A percentile compares a stretch with the other conserved stretches of the same genome.
These are phyloP conservation scores for Nicotiana benthamiana DNA, from an alignment of 257 asterid species.

Conservation along the genomic window DNA sequence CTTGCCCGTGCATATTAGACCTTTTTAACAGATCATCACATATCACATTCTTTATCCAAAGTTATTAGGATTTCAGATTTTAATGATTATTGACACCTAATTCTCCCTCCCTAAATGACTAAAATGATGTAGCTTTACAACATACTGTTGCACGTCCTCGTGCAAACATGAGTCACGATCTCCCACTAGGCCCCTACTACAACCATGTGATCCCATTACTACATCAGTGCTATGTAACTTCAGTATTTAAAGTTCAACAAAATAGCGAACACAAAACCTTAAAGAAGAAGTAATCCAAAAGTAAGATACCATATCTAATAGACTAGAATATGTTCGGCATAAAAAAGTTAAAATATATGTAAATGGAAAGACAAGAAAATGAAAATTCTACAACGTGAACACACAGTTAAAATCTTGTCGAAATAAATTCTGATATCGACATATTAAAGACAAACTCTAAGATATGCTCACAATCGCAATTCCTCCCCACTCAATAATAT, in stretches of 20 bases:
- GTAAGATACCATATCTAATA: no score
- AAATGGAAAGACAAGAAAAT: no score
- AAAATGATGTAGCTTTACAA: not conserved
- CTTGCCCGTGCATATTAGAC: no score
- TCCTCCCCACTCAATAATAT: not conserved
- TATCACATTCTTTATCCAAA: not conserved
- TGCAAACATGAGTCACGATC: not conserved
- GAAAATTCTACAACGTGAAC: not conserved
- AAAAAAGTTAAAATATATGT: no score
- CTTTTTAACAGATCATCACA: not conserved
- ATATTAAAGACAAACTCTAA: not conserved
- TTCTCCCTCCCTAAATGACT: not conserved
- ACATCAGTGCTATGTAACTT: not conserved
- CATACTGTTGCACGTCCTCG: not conserved
- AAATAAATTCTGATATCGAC: not conserved
- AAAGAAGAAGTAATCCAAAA: not conserved
- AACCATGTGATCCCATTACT: constrained; percentile 1
- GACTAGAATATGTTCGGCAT: no score
- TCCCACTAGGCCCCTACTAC: not conserved
- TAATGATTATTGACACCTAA: not conserved
- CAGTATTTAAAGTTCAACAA: not conserved
- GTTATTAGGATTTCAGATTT: not conserved
- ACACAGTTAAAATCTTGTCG: not conserved
- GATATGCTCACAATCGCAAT: not conserved
- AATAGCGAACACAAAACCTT: not conserved